A percentile compares a stretch with the other conserved stretches of the same genome.
Evolutionary conservation across 164 flowering plant genomes (phyloP).

Genomic region (Chloranthus sessilifolius): DNA sequence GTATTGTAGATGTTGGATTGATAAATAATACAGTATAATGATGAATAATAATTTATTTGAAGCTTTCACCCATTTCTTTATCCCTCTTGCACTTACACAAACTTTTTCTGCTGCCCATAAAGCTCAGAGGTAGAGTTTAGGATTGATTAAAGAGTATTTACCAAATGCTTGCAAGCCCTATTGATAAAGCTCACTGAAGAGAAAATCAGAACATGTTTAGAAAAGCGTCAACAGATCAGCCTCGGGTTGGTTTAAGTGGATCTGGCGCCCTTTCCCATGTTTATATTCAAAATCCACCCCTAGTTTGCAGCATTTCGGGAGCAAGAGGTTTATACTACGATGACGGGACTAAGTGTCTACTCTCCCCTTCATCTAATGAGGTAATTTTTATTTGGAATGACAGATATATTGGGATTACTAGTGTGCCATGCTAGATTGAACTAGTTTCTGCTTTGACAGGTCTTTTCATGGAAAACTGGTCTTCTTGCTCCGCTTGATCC

Average conservation of each 20-base stretch:
- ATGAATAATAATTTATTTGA: background rate
- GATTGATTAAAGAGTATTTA: background rate
- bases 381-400: constrained; percentile 32
- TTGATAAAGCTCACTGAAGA: background rate
- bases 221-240: constrained; percentile 52
- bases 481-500: constrained; percentile 42
- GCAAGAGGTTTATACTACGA: constrained; percentile 70
- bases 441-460: constrained; percentile 31
- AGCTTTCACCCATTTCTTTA: background rate
- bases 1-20: constrained; percentile 28
- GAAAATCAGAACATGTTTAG: constrained; percentile 40
- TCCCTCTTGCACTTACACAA: background rate
- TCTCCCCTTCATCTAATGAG: constrained; percentile 61
- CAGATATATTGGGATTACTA: background rate
- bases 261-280: constrained; percentile 87
- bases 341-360: constrained; percentile 74
- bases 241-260: constrained; percentile 43
- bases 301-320: constrained; percentile 58
- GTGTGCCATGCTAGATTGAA: background rate
- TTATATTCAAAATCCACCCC: constrained; percentile 72
- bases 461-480: constrained; percentile 70
- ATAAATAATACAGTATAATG: background rate
- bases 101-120: background rate
- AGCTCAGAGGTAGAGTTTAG: constrained; percentile 29
- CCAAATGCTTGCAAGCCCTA: background rate